Evolutionary conservation across 2,329 filamentous ascomycete species (phyloP).

Genomic region (Neoscytalidium dimidiatum): DNA sequence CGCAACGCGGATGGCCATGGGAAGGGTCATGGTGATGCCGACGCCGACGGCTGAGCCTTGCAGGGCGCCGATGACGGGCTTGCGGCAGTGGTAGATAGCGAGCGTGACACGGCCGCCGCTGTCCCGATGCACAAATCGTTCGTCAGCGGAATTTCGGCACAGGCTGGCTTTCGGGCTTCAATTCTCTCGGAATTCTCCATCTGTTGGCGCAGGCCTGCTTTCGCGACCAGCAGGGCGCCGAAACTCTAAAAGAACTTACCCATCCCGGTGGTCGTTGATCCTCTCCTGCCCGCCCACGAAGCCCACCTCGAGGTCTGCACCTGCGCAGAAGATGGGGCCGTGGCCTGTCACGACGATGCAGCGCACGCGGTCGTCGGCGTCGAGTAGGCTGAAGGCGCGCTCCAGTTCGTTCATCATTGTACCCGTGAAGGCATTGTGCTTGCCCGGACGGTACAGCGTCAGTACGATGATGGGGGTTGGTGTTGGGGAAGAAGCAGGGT

Average conservation of each 20-base stretch:
- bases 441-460: slow-evolving; percentile 64
- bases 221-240: too few species aligned
- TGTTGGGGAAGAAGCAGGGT: slow-evolving; percentile 48
- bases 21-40: slow-evolving; percentile 61
- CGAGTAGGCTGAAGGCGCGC: slow-evolving; percentile 53
- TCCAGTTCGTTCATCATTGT: slow-evolving; percentile 65
- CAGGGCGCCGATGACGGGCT: slow-evolving; percentile 58
- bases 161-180: too few species aligned
- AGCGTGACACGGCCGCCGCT: slow-evolving; percentile 50
- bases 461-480: slow-evolving; percentile 65
- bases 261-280: slow-evolving; percentile 55
- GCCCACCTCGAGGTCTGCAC: slow-evolving; percentile 57
- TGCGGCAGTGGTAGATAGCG: slow-evolving; percentile 59
- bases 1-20: slow-evolving; percentile 57
- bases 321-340: slow-evolving; percentile 56
- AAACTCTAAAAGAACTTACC: too few species aligned
- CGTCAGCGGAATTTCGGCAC: too few species aligned
- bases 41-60: slow-evolving; percentile 60
- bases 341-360: slow-evolving; percentile 57
- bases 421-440: slow-evolving; percentile 70
- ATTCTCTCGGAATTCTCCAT: too few species aligned
- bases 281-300: slow-evolving; percentile 48
- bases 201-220: too few species aligned
- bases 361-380: slow-evolving; percentile 57
- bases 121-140: not conserved